Conservation (phyloP, 2,329 filamentous ascomycete genomes). For the Coleophoma eucalyptorum region DNA sequence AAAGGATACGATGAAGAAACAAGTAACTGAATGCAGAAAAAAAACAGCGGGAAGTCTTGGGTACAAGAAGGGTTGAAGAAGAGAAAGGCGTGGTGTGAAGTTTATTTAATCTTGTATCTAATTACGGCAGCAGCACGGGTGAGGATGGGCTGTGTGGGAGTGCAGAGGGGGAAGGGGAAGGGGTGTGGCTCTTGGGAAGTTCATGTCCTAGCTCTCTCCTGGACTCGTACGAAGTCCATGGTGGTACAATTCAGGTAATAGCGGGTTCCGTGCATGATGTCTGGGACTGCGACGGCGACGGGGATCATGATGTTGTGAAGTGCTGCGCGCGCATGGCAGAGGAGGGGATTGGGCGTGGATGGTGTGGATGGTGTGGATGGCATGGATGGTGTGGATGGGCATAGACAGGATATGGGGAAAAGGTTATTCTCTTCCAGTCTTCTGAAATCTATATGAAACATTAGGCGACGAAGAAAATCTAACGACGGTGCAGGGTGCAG, state of each 20-base stretch:
- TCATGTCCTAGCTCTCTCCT: no score
- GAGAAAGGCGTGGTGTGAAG: constrained; percentile 9
- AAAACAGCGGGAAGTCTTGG: constrained; percentile 2
- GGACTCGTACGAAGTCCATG: no score
- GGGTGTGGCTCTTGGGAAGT: not conserved
- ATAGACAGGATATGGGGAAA: not conserved
- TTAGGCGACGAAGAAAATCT: not conserved
- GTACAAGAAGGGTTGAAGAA: constrained; percentile 1
- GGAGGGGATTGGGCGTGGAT: not conserved
- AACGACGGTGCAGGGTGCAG: no score
- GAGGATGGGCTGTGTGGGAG: not conserved
- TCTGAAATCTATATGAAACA: not conserved
- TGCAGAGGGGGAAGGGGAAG: not conserved
- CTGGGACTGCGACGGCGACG: not conserved
- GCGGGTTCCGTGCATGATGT: no score
- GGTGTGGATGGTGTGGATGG: not conserved
- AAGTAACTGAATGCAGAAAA: not conserved
- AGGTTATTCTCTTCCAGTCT: not conserved
- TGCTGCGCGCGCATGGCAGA: not conserved
- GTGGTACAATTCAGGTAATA: no score
- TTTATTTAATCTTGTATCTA: not conserved
- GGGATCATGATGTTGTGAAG: not conserved
- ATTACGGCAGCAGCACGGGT: constrained; percentile 9
- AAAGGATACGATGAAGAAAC: not conserved
- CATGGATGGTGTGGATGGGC: not conserved